These are phyloP conservation scores for Pseudopithomyces chartarum DNA, from an alignment of 2,329 filamentous ascomycete species.

Conservation along the genomic window DNA sequence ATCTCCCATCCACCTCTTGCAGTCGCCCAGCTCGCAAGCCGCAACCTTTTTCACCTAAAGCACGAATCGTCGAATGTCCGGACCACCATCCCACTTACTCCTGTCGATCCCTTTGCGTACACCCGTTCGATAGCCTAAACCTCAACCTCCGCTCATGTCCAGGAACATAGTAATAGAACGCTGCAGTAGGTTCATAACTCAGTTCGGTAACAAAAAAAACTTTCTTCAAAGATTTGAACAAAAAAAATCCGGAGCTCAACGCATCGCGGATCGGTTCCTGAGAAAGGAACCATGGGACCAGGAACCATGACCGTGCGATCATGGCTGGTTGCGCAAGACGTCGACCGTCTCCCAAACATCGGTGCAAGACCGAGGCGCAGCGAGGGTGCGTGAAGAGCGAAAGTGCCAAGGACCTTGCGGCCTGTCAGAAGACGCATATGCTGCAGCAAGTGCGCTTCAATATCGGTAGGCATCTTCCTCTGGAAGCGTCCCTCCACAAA, in stretches of 20 bases:
- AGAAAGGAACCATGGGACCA: too few species aligned
- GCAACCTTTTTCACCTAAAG: slow-evolving; percentile 13
- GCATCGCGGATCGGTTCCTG: too few species aligned
- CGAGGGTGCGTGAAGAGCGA: slow-evolving; percentile 23
- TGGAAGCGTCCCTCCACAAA: slow-evolving; percentile 19
- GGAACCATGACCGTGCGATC: too few species aligned
- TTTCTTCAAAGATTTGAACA: too few species aligned
- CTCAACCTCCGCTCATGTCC: neutral
- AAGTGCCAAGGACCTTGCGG: slow-evolving; percentile 32
- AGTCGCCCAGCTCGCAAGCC: slow-evolving; percentile 23
- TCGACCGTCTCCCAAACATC: neutral
- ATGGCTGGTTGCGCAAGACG: neutral
- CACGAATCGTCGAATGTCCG: slow-evolving; percentile 8
- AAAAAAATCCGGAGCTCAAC: too few species aligned
- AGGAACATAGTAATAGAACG: too few species aligned
- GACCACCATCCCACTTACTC: slow-evolving; percentile 7
- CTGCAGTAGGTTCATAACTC: too few species aligned
- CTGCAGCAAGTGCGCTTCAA: slow-evolving; percentile 14
- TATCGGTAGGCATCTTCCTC: slow-evolving; percentile 38
- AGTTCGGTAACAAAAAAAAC: too few species aligned
- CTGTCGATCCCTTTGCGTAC: neutral
- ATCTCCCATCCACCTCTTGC: slow-evolving; percentile 40
- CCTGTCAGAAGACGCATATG: slow-evolving; percentile 24
- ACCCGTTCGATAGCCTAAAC: neutral
- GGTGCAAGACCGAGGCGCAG: neutral